Base-by-base conservation (phyloP, 768 basidiomycete genomes). In the Serendipita sp. region DNA sequence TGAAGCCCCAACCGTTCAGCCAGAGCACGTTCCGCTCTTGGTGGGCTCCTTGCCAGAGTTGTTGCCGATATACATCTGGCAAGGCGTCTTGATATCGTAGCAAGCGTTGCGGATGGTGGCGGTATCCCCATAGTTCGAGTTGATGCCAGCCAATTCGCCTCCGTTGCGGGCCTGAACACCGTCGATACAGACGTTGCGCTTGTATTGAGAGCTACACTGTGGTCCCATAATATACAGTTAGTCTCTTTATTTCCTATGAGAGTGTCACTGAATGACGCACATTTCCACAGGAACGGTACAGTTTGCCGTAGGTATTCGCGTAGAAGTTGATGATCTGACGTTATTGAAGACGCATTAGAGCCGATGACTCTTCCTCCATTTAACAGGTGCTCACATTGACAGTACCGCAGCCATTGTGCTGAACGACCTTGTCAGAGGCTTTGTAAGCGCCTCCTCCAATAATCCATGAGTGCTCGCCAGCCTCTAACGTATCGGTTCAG, bases 341-440 rank as follows among this genome's bases (percentile, higher is more conserved):
- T 48, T 48, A 48, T 48, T n/a, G 9, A 1, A 38, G 34, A 14
- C 14, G 34, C 34, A n/a, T 48, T 17, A 48, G 26, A 9, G 45
- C n/a, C 9, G 56, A 24, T 2, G n/a, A n/a, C n/a, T 48, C 45
- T 9, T 20, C 5, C 14, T 14, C 34, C 34, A 38, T 38, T 14
- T 5, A 38, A 38, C 14, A 1, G 26, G n/a, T 48, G n/a, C 45
- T 20, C 7, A 48, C 45, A 20, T 48, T 48, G 45, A 48, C 45
- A 48, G 45, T 48, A 48, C 45, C 45, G 26, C 45, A 48, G 30
- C 56, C 56, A 38, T 60, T 60, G 56, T 60, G 56, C 56, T 60
- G 56, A 14, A 60, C 30, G 56, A 60, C 34, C 24, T 60, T 60
- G 2, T 60, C 56, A n/a, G 56, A 4, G 24, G 56, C 56, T 13